A percentile compares a stretch with the other conserved stretches of the same genome.
phyloP scores from a whole-genome alignment of 495 filamentous ascomycete species.

The Tuber aestivum region DNA sequence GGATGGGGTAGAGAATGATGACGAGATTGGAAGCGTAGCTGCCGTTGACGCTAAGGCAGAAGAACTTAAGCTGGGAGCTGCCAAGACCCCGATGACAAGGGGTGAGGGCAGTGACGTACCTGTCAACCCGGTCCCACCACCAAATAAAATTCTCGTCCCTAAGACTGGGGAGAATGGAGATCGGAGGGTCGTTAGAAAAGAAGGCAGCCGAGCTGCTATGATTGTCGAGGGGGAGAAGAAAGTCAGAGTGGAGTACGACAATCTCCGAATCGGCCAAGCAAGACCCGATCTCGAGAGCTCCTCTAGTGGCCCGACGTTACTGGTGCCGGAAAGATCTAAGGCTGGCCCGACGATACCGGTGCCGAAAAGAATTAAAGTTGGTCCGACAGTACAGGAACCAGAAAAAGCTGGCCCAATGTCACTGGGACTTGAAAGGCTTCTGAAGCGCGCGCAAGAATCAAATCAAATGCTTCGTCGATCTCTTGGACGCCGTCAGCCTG shows the following conservation, averaged over 20 bases:
- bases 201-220: neutral
- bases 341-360: too few relatives aligned
- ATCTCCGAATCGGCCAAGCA: neutral
- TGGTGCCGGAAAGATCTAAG: too few relatives aligned
- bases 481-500: too few relatives aligned
- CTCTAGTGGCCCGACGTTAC: neutral
- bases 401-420: neutral
- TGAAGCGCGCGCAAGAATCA: neutral
- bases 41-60: neutral
- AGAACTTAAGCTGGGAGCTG: neutral
- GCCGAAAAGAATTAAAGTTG: too few relatives aligned
- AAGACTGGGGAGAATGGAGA: neutral
- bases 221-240: neutral
- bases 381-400: too few relatives aligned
- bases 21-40: neutral
- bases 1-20: neutral
- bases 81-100: neutral
- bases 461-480: neutral
- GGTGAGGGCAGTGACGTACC: neutral
- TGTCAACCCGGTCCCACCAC: neutral
- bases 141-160: neutral
- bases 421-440: neutral
- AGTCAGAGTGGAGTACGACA: neutral
- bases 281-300: neutral
- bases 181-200: too few relatives aligned